Evolutionary conservation across 2,329 filamentous ascomycete species (phyloP).

Genomic region (Pseudogymnoascus sp.): DNA sequence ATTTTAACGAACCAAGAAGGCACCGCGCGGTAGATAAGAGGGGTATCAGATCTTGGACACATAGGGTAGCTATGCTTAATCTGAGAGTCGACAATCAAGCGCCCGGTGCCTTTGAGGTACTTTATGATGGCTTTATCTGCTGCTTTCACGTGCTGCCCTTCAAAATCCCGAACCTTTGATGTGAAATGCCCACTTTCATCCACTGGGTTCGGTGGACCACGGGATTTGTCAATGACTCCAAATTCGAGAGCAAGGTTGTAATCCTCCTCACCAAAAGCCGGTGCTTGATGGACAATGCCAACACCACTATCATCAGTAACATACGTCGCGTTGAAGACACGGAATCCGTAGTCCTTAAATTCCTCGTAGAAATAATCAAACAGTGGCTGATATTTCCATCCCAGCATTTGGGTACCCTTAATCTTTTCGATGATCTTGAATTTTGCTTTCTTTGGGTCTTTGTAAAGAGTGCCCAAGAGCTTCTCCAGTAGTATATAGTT

Average conservation of each 20-base stretch:
- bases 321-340: slow-evolving; percentile 73
- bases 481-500: slow-evolving; percentile 80
- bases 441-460: slow-evolving; percentile 92
- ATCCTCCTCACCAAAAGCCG: slow-evolving; percentile 93
- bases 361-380: slow-evolving; percentile 87
- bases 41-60: slow-evolving; percentile 92
- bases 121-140: slow-evolving; percentile 94
- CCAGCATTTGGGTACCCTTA: slow-evolving; percentile 75
- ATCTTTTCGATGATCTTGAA: slow-evolving; percentile 74
- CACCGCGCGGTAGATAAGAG: slow-evolving; percentile 84
- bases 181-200: slow-evolving; percentile 77
- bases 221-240: slow-evolving; percentile 68
- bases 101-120: slow-evolving; percentile 66
- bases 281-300: slow-evolving; percentile 88
- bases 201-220: slow-evolving; percentile 83
- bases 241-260: slow-evolving; percentile 71
- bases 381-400: slow-evolving; percentile 80
- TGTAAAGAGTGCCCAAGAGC: slow-evolving; percentile 75
- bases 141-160: slow-evolving; percentile 79
- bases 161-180: slow-evolving; percentile 67
- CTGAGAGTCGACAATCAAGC: slow-evolving; percentile 76
- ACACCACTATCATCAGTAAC: slow-evolving; percentile 86
- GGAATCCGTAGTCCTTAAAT: slow-evolving; percentile 78
- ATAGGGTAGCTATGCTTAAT: slow-evolving; percentile 88
- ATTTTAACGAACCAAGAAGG: slow-evolving; percentile 95